Percentiles rank a stretch among this genome's conserved stretches.
Conservation (phyloP, 2,329 filamentous ascomycete species). For the Trichothecium roseum region DNA sequence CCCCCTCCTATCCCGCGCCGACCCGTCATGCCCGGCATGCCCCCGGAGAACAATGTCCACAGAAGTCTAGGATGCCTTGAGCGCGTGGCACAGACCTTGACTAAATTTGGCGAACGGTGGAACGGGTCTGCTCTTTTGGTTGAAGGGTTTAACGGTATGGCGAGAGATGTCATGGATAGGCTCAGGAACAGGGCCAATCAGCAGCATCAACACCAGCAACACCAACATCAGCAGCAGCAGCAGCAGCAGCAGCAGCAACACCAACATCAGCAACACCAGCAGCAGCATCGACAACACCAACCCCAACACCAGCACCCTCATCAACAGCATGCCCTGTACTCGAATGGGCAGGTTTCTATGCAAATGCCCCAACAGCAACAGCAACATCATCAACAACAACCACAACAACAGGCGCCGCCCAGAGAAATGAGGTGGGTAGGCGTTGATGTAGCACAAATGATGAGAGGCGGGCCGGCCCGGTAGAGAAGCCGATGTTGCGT, state of each 20-base stretch:
- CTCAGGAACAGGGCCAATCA: slow-evolving; percentile 21
- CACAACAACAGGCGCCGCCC: slow-evolving; percentile 18
- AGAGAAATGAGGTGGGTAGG: slow-evolving; percentile 30
- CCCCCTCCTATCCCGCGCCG: slow-evolving; percentile 43
- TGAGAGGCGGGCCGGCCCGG: slow-evolving; percentile 17
- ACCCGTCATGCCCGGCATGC: slow-evolving; percentile 20
- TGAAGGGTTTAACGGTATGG: slow-evolving; percentile 41
- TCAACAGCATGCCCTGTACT: slow-evolving; percentile 10
- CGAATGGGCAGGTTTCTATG: slow-evolving; percentile 11
- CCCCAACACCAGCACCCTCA: slow-evolving; percentile 15
- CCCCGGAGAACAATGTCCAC: slow-evolving; percentile 38
- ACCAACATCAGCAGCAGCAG: slow-evolving; percentile 23
- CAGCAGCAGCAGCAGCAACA: slow-evolving; percentile 16
- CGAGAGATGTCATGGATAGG: slow-evolving; percentile 30
- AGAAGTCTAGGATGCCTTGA: slow-evolving; percentile 46
- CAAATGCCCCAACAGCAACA: slow-evolving; percentile 14
- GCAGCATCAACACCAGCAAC: slow-evolving; percentile 7
- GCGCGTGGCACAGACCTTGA: slow-evolving; percentile 41
- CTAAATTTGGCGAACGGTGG: slow-evolving; percentile 50
- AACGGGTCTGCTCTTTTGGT: slow-evolving; percentile 43
- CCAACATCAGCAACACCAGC: slow-evolving; percentile 10
- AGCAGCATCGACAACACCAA: slow-evolving; percentile 12
- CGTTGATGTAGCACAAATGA: slow-evolving; percentile 32
- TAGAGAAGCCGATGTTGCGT: not conserved
- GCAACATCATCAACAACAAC: slow-evolving; percentile 10